Base-by-base conservation (phyloP, 2,329 filamentous ascomycete species). In the Lecanicillium sp. region DNA sequence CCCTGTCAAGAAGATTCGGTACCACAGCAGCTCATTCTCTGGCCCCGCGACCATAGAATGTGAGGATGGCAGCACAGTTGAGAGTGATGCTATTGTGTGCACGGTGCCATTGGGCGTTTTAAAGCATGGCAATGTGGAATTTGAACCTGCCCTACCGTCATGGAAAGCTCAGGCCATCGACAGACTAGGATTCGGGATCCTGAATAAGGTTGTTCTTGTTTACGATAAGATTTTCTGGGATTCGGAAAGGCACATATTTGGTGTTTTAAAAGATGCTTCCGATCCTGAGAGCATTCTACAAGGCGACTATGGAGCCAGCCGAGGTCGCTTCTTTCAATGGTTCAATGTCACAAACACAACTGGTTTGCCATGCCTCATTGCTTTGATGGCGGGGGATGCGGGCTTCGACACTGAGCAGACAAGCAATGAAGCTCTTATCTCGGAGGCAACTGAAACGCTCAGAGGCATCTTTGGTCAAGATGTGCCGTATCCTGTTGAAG, bases 271-370 rank as follows among this genome's bases (percentile, higher is more conserved):
- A 41, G 80, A 87, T 48, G 80, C 89, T 3, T 67, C 72, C 17
- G 75, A 78, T 43, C 68, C 72, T 4, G 72, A 79, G 41, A 94
- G 87, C 54, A 71, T 89, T 39, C 70, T 80, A 32, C 87, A 94
- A 52, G 74, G 76, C 36, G 85, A 95, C 47, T 97, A 97, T 53
- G 70, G 79, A 5, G 68, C 74, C 4, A 81, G 79, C 44, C 79
- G 90, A 38, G 90, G 90, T n/a, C 82, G 89, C 17, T 95, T 95
- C 62, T 98, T 97, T 54, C 78, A 98, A 50, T 97, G 95, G 77
- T 97, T 95, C 77, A 97, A 98, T 52, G 87, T 88, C 39, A 83
- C 88, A 44, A 86, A 87, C 49, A 94, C 87, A 3, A 88, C 85
- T 33, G 94, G 94, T 1, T 69, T 94, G 27, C 92, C 86, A 2